Conservation (phyloP, 352 stramenopile species). For the Pythium angustatum region DNA sequence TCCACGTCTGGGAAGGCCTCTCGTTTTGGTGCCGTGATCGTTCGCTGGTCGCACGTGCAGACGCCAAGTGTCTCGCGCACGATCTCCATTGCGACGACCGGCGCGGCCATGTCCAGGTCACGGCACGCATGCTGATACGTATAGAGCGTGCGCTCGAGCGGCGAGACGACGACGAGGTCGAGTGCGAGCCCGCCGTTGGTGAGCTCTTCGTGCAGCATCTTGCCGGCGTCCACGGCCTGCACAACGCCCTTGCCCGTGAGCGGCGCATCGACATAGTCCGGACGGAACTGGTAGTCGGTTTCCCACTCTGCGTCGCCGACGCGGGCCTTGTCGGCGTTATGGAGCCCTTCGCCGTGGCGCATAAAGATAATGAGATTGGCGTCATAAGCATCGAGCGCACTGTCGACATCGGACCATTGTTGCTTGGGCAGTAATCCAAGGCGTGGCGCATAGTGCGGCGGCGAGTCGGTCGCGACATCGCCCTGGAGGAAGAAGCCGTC, state of each 20-base stretch:
- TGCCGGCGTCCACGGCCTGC: conserved; percentile 36
- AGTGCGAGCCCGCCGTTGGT: conserved; percentile 44
- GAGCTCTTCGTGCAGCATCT: conserved; percentile 48
- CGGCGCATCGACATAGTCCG: conserved; percentile 60
- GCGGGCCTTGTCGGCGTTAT: conserved; percentile 67
- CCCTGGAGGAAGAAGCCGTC: conserved; percentile 50
- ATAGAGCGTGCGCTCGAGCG: conserved; percentile 63
- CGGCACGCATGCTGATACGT: conserved; percentile 53
- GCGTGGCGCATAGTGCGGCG: conserved; percentile 34
- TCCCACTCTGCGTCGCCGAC: conserved; percentile 56
- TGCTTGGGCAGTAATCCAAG: conserved; percentile 49
- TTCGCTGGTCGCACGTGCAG: conserved; percentile 63
- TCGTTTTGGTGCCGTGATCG: conserved; percentile 40
- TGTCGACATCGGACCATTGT: conserved; percentile 41
- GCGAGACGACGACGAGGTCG: conserved; percentile 65
- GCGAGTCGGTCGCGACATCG: conserved; percentile 35
- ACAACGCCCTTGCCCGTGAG: conserved; percentile 47
- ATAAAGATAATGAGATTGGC: conserved; percentile 62
- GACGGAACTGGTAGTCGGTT: conserved; percentile 44
- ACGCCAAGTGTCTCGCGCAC: conserved; percentile 67
- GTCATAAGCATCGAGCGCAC: conserved; percentile 31
- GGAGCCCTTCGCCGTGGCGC: conserved; percentile 63
- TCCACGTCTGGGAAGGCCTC: conserved; percentile 48
- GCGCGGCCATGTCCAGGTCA: conserved; percentile 26
- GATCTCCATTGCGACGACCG: conserved; percentile 56